Conservation (phyloP, 768 basidiomycete species). For the Kwoniella pini region DNA sequence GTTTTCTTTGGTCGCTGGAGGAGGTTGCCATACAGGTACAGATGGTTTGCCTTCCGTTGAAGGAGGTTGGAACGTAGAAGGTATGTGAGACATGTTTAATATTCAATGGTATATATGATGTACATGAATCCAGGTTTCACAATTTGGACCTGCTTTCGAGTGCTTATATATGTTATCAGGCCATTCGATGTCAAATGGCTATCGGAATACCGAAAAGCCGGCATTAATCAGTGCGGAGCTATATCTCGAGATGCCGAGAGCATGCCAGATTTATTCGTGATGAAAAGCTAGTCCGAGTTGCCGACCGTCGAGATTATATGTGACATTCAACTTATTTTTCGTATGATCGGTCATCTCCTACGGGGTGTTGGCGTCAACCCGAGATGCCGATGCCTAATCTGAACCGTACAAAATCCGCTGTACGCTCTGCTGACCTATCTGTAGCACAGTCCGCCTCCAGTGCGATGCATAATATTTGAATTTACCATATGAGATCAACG, state of each 20-base stretch:
- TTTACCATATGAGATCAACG: no score
- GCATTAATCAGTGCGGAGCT: neutral
- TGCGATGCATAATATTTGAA: no score
- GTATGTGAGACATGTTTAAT: neutral
- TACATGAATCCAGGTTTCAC: neutral
- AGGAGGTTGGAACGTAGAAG: conserved; percentile 4
- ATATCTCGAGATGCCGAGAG: no score
- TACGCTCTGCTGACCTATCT: no score
- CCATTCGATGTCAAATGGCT: no score
- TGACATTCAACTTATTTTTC: neutral
- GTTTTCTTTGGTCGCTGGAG: conserved; percentile 5
- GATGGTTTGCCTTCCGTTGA: conserved; percentile 9
- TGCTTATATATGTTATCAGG: neutral
- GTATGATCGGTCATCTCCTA: neutral
- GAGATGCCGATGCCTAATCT: conserved; percentile 1
- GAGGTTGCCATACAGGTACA: conserved; percentile 13
- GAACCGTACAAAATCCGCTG: no score
- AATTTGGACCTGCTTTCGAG: neutral
- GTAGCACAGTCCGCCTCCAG: no score
- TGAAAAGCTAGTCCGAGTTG: neutral
- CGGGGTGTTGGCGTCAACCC: neutral
- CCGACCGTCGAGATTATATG: neutral
- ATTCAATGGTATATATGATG: neutral
- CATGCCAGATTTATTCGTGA: no score
- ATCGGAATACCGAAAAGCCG: neutral